Evolutionary conservation across 208 protist genomes (phyloP).

Genomic region (Crithidia brevicula): DNA sequence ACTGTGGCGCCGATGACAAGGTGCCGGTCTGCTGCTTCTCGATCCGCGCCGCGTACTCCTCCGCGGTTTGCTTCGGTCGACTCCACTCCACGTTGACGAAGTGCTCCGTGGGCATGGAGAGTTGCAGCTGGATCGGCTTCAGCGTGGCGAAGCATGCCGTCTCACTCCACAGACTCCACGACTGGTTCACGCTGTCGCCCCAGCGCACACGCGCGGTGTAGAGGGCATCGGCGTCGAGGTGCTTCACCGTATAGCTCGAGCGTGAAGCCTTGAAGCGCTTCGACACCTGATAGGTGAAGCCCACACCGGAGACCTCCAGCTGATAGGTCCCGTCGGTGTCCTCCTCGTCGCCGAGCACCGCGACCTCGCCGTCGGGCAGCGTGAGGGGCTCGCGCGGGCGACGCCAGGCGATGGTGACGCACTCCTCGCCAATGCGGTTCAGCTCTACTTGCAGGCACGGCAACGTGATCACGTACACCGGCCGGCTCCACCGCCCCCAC

Average conservation of each 20-base stretch:
- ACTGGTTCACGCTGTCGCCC: constrained; percentile 45
- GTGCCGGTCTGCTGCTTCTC: constrained; percentile 28
- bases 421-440: constrained; percentile 81
- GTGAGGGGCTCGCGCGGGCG: constrained; percentile 53
- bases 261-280: constrained; percentile 81
- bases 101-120: constrained; percentile 63
- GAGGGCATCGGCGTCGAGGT: constrained; percentile 79
- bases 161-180: constrained; percentile 82
- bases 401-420: constrained; percentile 72
- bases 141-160: constrained; percentile 78
- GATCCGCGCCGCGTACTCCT: constrained; percentile 64
- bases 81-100: constrained; percentile 82
- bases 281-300: constrained; percentile 62
- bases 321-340: constrained; percentile 61
- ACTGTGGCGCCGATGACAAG: neutral
- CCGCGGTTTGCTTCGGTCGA: constrained; percentile 58
- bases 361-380: constrained; percentile 66
- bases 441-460: constrained; percentile 75
- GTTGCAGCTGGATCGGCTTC: constrained; percentile 70
- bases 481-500: constrained; percentile 88
- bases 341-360: constrained; percentile 54
- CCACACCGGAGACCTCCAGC: constrained; percentile 80
- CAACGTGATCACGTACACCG: constrained; percentile 79
- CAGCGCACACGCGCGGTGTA: constrained; percentile 82
- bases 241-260: constrained; percentile 66